Conservation (phyloP, 2,329 filamentous ascomycete genomes). For the Paecilomyces sp. region DNA sequence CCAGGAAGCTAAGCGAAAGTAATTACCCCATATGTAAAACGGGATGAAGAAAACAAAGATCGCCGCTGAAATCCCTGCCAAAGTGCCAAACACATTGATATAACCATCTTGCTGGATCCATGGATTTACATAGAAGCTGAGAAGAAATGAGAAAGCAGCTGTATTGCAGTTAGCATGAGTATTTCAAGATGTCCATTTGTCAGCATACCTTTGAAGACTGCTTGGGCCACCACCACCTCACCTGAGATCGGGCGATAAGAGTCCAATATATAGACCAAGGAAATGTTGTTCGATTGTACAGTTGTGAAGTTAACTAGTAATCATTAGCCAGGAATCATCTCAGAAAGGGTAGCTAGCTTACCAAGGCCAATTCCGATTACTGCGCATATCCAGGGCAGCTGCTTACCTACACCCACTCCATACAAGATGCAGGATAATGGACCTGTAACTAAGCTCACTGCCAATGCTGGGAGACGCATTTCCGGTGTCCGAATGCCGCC, state of each 20-base stretch:
- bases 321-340: not conserved
- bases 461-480: not conserved
- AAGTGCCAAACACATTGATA: not conserved
- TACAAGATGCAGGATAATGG: constrained; percentile 17
- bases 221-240: constrained; percentile 46
- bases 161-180: not conserved
- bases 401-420: constrained; percentile 16
- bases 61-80: not conserved
- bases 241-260: constrained; percentile 51
- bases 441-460: not conserved
- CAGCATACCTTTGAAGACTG: constrained; percentile 41
- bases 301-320: not conserved
- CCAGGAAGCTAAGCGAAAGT: not conserved
- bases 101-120: not conserved
- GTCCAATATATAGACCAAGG: constrained; percentile 52
- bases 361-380: not conserved
- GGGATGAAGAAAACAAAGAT: not conserved
- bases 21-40: not conserved
- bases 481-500: not conserved
- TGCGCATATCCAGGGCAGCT: not conserved
- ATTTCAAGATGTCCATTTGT: not conserved
- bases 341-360: too few relatives aligned
- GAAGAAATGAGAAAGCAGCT: not conserved
- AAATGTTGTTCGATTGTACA: constrained; percentile 40
- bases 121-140: not conserved